Base-by-base conservation (phyloP, 805 yeast species). In the Ogataea ramenticola region DNA sequence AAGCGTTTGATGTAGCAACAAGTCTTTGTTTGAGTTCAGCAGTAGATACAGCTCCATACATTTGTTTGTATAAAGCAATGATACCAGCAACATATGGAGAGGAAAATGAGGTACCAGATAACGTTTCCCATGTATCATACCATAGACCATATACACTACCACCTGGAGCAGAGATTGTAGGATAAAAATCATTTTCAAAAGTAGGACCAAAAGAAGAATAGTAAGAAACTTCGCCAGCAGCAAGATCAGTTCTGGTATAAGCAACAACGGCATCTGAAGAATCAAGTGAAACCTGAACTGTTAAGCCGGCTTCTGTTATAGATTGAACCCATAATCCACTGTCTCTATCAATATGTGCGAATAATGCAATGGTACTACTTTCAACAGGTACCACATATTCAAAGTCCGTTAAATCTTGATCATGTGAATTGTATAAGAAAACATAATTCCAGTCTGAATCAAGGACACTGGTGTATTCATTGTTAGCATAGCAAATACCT, bases 141-240 rank as follows among this genome's bases (percentile, higher is more conserved):
- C 41, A 51, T 4, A 49, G 16, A 17, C 54, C 52, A 22, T 19
- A 51, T 20, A 51, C 45, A n/a, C 29, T 9, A 21, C 55, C 54
- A 29, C 55, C 55, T 22, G 55, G 56, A n/a, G 56, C 56, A 22
- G 56, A 35, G 21, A 52, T 36, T 11, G 48, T 36, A 20, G 56
- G 56, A 35, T 49, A 52, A 21, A 46, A 49, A 24, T 46, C 31
- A 31, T 49, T 46, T 33, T 52, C 52, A 26, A 43, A 49, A 24
- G 56, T 52, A 19, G 56, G 56, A 34, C 56, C 56, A 38, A 43
- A 46, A 5, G 56, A 43, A 14, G 56, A 49, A 32, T 43, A 52
- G 31, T 42, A 46, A 10, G 46, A 42, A 21, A 45, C 20, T 34
- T 42, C 27, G 21, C 53, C 53, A 26, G 49, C 42, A 19, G 49